Percentiles rank a stretch among this genome's conserved stretches.
Conservation (phyloP, 2,329 filamentous ascomycete genomes). For the Parafenestella ontariensis region DNA sequence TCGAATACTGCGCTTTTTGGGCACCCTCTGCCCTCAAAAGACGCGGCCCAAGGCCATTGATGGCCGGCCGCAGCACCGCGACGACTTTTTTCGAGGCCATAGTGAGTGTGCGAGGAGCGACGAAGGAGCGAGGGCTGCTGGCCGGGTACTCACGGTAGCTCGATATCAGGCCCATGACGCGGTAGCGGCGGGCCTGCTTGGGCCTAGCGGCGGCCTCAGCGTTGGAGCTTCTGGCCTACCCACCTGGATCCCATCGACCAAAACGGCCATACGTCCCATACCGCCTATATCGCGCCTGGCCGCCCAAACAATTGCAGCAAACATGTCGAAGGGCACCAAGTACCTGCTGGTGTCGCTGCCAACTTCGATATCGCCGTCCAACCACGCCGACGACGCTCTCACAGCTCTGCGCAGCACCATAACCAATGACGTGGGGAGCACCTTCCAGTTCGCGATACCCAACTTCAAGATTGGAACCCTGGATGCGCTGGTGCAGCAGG, state of each 20-base stretch:
- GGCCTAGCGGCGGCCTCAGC: slow-evolving; percentile 22
- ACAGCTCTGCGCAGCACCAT: slow-evolving; percentile 76
- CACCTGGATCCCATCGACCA: slow-evolving; percentile 27
- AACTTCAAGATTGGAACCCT: slow-evolving; percentile 98
- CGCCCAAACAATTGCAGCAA: slow-evolving; percentile 24
- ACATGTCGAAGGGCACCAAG: slow-evolving; percentile 60
- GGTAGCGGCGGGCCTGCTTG: slow-evolving; percentile 20
- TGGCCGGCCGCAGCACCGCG: slow-evolving; percentile 29
- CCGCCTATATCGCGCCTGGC: slow-evolving; percentile 22
- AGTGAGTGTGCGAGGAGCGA: slow-evolving; percentile 20
- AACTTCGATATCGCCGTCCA: slow-evolving; percentile 81
- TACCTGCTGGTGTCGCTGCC: slow-evolving; percentile 93
- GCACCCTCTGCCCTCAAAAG: slow-evolving; percentile 19
- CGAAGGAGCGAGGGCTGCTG: slow-evolving; percentile 8
- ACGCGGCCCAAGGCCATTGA: slow-evolving; percentile 30
- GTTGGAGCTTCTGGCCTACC: slow-evolving; percentile 21
- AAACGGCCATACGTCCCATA: slow-evolving; percentile 27
- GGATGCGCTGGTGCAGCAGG: slow-evolving; percentile 93
- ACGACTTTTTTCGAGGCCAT: slow-evolving; percentile 42
- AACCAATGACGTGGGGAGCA: slow-evolving; percentile 75
- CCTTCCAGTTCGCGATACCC: slow-evolving; percentile 81
- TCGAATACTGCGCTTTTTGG: slow-evolving; percentile 16
- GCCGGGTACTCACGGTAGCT: slow-evolving; percentile 26
- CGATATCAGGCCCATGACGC: slow-evolving; percentile 26
- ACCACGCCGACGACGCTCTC: slow-evolving; percentile 81